phyloP scores from a whole-genome alignment of 495 filamentous ascomycete genomes.

The Aspergillus hancockii region DNA sequence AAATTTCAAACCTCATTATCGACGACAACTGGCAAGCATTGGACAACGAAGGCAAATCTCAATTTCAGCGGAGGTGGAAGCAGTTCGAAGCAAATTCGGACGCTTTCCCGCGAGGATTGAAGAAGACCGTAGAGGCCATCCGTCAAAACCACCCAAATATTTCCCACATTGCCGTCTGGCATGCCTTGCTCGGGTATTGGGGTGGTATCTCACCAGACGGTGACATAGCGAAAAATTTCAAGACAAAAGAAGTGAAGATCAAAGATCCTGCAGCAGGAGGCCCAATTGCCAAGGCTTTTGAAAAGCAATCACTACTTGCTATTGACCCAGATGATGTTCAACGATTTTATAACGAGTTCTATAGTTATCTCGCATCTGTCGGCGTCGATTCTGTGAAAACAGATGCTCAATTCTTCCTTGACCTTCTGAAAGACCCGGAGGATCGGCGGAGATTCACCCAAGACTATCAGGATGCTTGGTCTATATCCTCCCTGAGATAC shows the following conservation, averaged over 20 bases:
- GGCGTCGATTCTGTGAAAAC: constrained; percentile 87
- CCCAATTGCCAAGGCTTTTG: constrained; percentile 46
- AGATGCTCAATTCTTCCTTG: constrained; percentile 85
- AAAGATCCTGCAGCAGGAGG: constrained; percentile 56
- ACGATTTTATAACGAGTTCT: constrained; percentile 89
- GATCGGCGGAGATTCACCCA: constrained; percentile 67
- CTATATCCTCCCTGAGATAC: constrained; percentile 69
- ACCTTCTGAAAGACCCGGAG: constrained; percentile 67
- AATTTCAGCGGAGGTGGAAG: constrained; percentile 58
- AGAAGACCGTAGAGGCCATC: constrained; percentile 65
- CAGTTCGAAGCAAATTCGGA: constrained; percentile 81
- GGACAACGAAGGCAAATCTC: constrained; percentile 52
- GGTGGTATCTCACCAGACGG: constrained; percentile 77
- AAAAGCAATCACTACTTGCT: constrained; percentile 46
- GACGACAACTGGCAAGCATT: constrained; percentile 97
- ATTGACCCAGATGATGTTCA: constrained; percentile 72
- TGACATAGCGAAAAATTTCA: constrained; percentile 73
- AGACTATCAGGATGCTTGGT: constrained; percentile 86
- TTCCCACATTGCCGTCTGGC: constrained; percentile 89
- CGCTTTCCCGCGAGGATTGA: constrained; percentile 79
- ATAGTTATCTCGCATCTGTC: constrained; percentile 66
- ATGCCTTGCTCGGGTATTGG: constrained; percentile 95
- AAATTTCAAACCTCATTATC: constrained; percentile 80
- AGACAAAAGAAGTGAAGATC: constrained; percentile 67
- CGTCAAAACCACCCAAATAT: constrained; percentile 71